Base-by-base conservation (phyloP, 345 rosid genomes). In the Boechera stricta region DNA sequence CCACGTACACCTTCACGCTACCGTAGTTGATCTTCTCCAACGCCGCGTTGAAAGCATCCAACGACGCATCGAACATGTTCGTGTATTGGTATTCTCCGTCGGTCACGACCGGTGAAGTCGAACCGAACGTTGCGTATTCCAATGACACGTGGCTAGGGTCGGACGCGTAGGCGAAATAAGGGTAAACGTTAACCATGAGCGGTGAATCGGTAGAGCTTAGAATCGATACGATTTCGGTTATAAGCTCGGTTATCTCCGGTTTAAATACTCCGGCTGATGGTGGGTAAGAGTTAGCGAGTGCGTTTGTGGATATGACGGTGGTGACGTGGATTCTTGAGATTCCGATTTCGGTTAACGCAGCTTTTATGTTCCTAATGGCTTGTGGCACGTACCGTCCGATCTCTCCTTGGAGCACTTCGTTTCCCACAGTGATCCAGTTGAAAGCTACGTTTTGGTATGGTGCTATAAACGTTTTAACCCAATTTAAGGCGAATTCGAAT, bases 141-240 rank as follows among this genome's bases (percentile, higher is more conserved):
- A 74, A 3, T 0, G 77, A 33, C 21, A 85, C 16, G n/a, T 77
- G 60, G 33, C 3, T 2, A 2, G 84, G 82, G 10, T 85, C 71
- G 0, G 74, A 24, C 0, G 79, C 16, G 45, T 79, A 79, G 9
- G 87, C 79, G 12, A 71, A 83, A 70, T 80, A 85, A 61, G 88
- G 88, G 49, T 81, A 84, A 24, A 59, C 71, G 13, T 82, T 81
- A 57, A 81, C 31, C 81, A 81, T 52, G 11, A 81, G 59, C 2
- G 84, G 86, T 4, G 80, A 41, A 35, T 39, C 53, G 0, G 51
- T 48, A 5, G 29, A 31, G 13, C 26, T 56, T 39, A 76, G 41
- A 44, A 65, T 13, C 51, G 41, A 16, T 12, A 72, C 74, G 13
- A 80, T 69, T 15, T 67, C 51, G 3, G 54, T 58, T 70, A 83